These are phyloP conservation scores for Neurospora sp. DNA, from an alignment of 2,329 filamentous ascomycete genomes.

Conservation along the genomic window DNA sequence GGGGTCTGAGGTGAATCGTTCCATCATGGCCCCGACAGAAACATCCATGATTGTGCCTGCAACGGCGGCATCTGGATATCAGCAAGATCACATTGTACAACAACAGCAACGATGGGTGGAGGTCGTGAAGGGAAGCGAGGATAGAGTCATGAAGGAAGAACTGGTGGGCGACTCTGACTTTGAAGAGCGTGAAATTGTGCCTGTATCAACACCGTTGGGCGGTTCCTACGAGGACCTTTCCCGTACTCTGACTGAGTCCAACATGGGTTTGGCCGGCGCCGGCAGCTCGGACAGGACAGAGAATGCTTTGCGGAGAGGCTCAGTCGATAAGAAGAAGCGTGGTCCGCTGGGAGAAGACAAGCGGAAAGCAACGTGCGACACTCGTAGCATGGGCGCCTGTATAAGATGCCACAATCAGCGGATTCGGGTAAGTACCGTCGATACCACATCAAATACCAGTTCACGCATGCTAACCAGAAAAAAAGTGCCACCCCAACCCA, in stretches of 20 bases:
- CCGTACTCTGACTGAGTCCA: background rate
- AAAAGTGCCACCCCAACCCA: conserved; percentile 29
- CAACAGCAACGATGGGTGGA: background rate
- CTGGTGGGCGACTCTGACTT: background rate
- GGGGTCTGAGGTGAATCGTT: background rate
- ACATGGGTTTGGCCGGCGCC: background rate
- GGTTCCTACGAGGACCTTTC: conserved; percentile 1
- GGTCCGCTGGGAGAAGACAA: conserved; percentile 17
- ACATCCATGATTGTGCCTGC: background rate
- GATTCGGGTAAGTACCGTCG: conserved; percentile 27
- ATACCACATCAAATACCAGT: background rate
- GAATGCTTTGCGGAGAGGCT: background rate
- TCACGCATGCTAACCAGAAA: background rate
- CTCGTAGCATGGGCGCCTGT: conserved; percentile 30
- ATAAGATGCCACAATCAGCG: conserved; percentile 36
- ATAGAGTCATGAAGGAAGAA: background rate
- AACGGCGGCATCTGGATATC: background rate
- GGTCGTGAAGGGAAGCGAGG: background rate
- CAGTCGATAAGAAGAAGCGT: conserved; percentile 8
- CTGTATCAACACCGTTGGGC: background rate
- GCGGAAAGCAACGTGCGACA: conserved; percentile 25
- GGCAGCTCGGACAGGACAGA: background rate
- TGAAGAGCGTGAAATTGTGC: background rate
- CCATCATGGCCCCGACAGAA: background rate
- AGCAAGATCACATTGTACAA: background rate